Evolutionary conservation across 2,329 filamentous ascomycete species (phyloP), one percentile per base, ranked within the genome.

Genomic region (Fusarium coffeatum): DNA sequence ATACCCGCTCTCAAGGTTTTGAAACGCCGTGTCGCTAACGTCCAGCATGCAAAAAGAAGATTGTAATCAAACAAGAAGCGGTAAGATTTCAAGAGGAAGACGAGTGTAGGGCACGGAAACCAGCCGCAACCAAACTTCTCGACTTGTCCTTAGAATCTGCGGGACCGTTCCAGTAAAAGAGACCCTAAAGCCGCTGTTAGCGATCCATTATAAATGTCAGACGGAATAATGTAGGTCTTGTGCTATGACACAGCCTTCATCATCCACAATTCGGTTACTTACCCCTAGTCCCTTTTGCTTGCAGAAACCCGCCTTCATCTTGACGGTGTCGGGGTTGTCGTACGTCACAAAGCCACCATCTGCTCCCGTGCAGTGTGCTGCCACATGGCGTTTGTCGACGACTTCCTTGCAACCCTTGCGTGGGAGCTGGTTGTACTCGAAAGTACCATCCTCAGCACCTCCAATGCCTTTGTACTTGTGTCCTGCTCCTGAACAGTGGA

Each of bases 121-220:
- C 88, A 20, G 88, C 81, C 48, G 85, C 83, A 63, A 90, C 82
- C 56, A 90, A 78, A 74, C 87, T 90, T 54, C 88, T 83, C 54
- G 86, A 84, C 65, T 83, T 84, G 55, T 88, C 84, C 70, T 81
- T 83, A 28, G 87, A 86, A 81, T 96, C 93, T 5, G 87, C 89
- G 16, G 91, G 90, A n/a, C 89, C 91, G 55, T 91, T 89, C 91
- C 91, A 94, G 79, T 94, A 96, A 78, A 94, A 95, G 11, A 96
- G 80, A 0, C 93, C 93, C 87, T 89, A 45, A 59, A 55, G n/a
- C 12, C 32, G 16, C 45, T 11, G 66, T 76, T 64, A 76, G 73
- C 71, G 58, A 71, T 58, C 43, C 23, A 40, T 27, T 43, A 40
- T 53, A n/a, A 22, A 59, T 47, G 41, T 49, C 42, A n/a, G 40